A percentile compares a stretch with the other conserved stretches of the same genome.
phyloP scores from a whole-genome alignment of 1,284 basidiomycete genomes.

The Flammula alnicola region DNA sequence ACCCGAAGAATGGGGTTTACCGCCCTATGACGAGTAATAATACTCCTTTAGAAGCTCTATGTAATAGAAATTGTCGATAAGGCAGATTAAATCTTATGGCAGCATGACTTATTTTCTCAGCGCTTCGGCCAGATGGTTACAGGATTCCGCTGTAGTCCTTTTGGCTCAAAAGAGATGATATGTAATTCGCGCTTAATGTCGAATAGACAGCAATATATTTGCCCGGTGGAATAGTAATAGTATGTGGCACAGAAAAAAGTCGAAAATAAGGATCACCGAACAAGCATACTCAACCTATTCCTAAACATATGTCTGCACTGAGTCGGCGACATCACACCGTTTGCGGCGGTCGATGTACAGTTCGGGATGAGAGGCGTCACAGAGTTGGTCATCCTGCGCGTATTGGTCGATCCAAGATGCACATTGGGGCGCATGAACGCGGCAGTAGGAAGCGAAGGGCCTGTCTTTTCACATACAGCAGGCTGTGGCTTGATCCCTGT shows the following conservation, averaged over 20 bases:
- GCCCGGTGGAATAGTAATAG: no score
- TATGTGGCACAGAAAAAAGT: no score
- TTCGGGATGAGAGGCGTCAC: constrained; percentile 26
- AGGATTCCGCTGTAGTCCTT: no score
- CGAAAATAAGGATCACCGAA: constrained; percentile 13
- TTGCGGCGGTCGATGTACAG: constrained; percentile 18
- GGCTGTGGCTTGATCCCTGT: neutral
- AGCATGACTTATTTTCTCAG: no score
- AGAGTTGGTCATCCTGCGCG: constrained; percentile 22
- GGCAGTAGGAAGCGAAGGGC: constrained; percentile 14
- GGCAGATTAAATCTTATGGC: no score
- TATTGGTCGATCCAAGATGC: constrained; percentile 4
- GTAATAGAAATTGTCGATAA: no score
- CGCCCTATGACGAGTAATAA: constrained; percentile 51
- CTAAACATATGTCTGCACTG: constrained; percentile 24
- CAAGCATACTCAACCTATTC: constrained; percentile 24
- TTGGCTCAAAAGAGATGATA: no score
- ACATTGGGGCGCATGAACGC: constrained; percentile 19
- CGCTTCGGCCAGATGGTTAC: no score
- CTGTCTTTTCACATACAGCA: neutral
- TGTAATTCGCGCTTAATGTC: no score
- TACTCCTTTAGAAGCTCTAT: neutral
- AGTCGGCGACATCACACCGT: constrained; percentile 12
- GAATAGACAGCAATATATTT: constrained; percentile 4
- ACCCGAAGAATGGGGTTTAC: constrained; percentile 79